Base-by-base conservation (phyloP, 352 stramenopile genomes). In the Globisporangium takayamanum region DNA sequence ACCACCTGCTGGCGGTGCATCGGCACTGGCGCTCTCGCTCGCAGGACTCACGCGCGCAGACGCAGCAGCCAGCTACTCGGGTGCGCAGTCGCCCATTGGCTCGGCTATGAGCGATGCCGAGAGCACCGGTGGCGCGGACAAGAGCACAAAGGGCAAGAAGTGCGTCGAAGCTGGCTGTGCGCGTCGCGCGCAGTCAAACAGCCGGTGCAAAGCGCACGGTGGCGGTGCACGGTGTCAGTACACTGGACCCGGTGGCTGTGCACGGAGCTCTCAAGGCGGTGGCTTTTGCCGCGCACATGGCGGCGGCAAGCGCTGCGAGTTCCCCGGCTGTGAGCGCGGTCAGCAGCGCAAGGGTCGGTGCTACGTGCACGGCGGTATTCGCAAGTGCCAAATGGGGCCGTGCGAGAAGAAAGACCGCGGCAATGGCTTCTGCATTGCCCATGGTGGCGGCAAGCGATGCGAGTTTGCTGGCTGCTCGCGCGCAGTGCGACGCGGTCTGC, bases 371-470 rank as follows among this genome's bases (percentile, higher is more conserved):
- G 84, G 84, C 18, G 84, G 84, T 50, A 91, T 93, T 61, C 84
- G 84, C 60, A 87, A 87, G 62, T 95, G 86, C 55, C 79, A 89
- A 53, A 73, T 75, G 47, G 71, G 67, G 22, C 57, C 67, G 8
- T 95, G 86, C 58, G 81, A 93, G 70, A 95, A 95, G 70, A 90
- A 93, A 41, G 86, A 94, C 54, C 78, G 84, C 42, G 86, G 84
- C 57, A 92, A 92, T 50, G 69, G 69, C 10, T 79, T 60, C 63
- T 94, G 84, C 68, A 89, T 89, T 60, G 51, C 59, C 0, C 74
- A 84, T 30, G 72, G 72, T 25, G 74, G 74, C 22, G 74, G 74
- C 41, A 84, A 84, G 57, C 71, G 66, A 25, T 84, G 74, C 46
- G 57, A 68, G 25, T 41, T 54, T 26, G 48, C 57, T 16, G 67